A percentile compares a stretch with the other conserved stretches of the same genome.
phyloP scores from a whole-genome alignment of 2,329 filamentous ascomycete genomes.

The Emergomyces africanus region DNA sequence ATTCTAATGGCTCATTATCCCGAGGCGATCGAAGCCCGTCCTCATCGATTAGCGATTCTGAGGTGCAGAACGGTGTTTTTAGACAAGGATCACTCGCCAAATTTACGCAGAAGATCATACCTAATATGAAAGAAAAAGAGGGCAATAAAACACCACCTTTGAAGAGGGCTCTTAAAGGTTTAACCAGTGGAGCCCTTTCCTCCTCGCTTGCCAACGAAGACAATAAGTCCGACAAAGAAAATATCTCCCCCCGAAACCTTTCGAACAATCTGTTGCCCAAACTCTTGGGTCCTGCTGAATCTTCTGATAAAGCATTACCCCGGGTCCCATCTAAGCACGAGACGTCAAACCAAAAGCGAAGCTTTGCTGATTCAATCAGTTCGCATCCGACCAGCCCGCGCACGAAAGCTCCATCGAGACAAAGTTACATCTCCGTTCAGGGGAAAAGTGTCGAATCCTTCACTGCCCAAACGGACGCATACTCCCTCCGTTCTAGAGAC shows the following conservation, averaged over 20 bases:
- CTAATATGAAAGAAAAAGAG: slow-evolving; percentile 16
- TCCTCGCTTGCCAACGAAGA: slow-evolving; percentile 3
- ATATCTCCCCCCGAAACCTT: slow-evolving; percentile 11
- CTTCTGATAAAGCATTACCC: slow-evolving; percentile 3
- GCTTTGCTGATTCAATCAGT: slow-evolving; percentile 8
- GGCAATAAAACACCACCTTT: slow-evolving; percentile 10
- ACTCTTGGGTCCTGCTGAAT: slow-evolving; percentile 1
- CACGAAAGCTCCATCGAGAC: slow-evolving; percentile 11
- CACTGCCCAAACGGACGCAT: slow-evolving; percentile 31
- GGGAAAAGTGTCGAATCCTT: slow-evolving; percentile 29
- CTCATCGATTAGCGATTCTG: slow-evolving; percentile 13
- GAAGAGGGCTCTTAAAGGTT: slow-evolving; percentile 13
- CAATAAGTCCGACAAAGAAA: slow-evolving; percentile 13
- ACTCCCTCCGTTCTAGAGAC: slow-evolving; percentile 24
- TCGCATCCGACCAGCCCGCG: slow-evolving; percentile 13
- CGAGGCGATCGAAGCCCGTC: slow-evolving; percentile 6
- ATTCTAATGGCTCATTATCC: neutral
- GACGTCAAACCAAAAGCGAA: neutral
- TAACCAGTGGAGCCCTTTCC: slow-evolving; percentile 2
- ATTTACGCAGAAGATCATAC: slow-evolving; percentile 24
- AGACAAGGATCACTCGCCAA: slow-evolving; percentile 20
- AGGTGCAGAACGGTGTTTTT: slow-evolving; percentile 14
- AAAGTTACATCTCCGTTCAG: slow-evolving; percentile 24
- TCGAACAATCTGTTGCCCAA: slow-evolving; percentile 7
- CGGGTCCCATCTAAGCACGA: neutral